phyloP scores from a whole-genome alignment of 768 basidiomycete genomes.

The Boletus rufocinnamomeus region DNA sequence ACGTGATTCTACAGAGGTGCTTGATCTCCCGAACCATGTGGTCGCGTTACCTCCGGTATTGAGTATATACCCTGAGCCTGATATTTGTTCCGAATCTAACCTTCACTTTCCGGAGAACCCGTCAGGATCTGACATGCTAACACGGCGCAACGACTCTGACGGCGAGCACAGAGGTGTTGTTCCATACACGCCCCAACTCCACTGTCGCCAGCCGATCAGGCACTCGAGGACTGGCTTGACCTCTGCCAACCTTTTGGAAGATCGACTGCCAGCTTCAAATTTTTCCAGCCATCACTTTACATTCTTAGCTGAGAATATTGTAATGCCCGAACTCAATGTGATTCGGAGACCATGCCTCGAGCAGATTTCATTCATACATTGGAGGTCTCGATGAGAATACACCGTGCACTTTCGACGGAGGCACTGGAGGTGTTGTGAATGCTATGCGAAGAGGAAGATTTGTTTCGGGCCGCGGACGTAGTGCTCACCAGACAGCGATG shows the following conservation, averaged over 20 bases:
- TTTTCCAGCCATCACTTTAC: neutral
- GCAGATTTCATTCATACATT: neutral
- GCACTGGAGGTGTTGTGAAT: neutral
- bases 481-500: neutral
- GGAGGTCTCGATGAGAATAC: neutral
- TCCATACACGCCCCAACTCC: neutral
- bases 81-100: neutral
- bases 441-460: neutral
- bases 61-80: neutral
- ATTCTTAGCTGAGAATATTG: constrained; percentile 1
- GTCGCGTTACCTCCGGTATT: neutral
- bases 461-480: neutral
- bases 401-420: neutral
- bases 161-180: neutral
- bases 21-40: neutral
- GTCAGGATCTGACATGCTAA: neutral
- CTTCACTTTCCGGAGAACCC: neutral
- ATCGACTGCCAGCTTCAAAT: neutral
- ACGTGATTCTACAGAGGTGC: neutral
- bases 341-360: neutral
- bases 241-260: neutral
- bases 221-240: neutral
- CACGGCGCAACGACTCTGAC: neutral
- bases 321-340: neutral
- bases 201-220: neutral